Conservation (phyloP, 2,329 filamentous ascomycete species). For the Lachnellula hyalina region DNA sequence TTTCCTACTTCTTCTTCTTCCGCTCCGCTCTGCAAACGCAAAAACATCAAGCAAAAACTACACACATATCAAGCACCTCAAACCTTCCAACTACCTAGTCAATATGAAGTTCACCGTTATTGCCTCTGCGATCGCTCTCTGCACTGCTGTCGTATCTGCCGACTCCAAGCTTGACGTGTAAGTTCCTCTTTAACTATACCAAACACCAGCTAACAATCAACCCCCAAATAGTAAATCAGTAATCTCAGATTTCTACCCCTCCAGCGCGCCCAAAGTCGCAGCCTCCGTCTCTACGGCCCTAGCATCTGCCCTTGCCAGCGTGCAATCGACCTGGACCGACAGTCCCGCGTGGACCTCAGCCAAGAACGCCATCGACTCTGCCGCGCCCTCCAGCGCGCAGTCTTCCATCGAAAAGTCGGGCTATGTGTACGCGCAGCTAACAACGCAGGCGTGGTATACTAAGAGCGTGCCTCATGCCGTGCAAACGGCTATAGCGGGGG, state of each 20-base stretch:
- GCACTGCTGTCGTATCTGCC: conserved; percentile 2
- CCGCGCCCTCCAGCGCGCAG: conserved; percentile 13
- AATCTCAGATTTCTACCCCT: conserved; percentile 18
- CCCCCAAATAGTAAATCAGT: conserved; percentile 11
- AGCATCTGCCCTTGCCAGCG: conserved; percentile 13
- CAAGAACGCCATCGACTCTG: conserved; percentile 17
- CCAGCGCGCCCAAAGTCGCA: conserved; percentile 13
- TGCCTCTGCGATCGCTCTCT: conserved; percentile 6
- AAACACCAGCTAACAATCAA: background rate
- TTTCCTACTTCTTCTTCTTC: too few species aligned
- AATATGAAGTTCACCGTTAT: conserved; percentile 14
- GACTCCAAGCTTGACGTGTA: conserved; percentile 18
- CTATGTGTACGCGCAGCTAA: conserved; percentile 10
- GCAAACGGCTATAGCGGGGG: conserved; percentile 15
- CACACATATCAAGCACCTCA: too few species aligned
- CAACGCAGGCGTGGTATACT: conserved; percentile 19
- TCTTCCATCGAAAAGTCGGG: conserved; percentile 10
- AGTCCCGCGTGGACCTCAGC: conserved; percentile 16
- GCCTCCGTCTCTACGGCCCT: conserved; percentile 20
- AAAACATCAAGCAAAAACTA: background rate
- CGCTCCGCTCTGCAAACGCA: background rate
- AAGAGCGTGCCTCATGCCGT: conserved; percentile 14
- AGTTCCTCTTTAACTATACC: background rate
- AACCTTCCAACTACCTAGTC: background rate
- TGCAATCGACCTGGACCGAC: conserved; percentile 15